These are phyloP conservation scores for Roridomyces roridus DNA, from an alignment of 768 basidiomycete genomes.

Conservation along the genomic window DNA sequence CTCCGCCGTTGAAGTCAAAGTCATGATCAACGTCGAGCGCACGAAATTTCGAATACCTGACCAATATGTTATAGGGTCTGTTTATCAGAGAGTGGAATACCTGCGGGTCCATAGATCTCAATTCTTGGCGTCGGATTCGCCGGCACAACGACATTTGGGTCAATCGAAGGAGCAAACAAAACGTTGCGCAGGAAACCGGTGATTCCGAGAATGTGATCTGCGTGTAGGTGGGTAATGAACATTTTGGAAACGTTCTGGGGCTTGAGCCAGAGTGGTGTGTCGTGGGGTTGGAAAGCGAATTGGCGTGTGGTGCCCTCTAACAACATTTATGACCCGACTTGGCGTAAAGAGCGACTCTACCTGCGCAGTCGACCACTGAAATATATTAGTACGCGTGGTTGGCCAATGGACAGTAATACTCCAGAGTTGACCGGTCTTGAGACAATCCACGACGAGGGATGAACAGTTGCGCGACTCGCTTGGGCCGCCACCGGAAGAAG, in stretches of 20 bases:
- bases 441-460: slow-evolving; percentile 67
- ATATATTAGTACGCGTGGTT: slow-evolving; percentile 20
- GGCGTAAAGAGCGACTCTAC: slow-evolving; percentile 45
- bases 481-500: slow-evolving; percentile 80
- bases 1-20: slow-evolving; percentile 62
- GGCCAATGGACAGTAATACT: slow-evolving; percentile 48
- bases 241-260: slow-evolving; percentile 63
- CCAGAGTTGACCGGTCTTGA: slow-evolving; percentile 65
- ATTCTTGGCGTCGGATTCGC: slow-evolving; percentile 50
- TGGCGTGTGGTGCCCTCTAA: slow-evolving; percentile 52
- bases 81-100: too few species aligned
- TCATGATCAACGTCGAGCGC: slow-evolving; percentile 72
- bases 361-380: slow-evolving; percentile 84
- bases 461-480: slow-evolving; percentile 77
- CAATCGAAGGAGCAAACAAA: slow-evolving; percentile 52
- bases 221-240: slow-evolving; percentile 58
- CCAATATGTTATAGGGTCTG: too few species aligned
- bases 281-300: slow-evolving; percentile 58
- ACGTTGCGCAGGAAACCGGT: slow-evolving; percentile 67
- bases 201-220: slow-evolving; percentile 72
- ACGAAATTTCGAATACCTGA: slow-evolving; percentile 78
- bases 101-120: slow-evolving; percentile 82
- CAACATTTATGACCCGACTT: background rate
- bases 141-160: slow-evolving; percentile 17
- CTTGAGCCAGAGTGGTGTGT: slow-evolving; percentile 40